A percentile compares a stretch with the other conserved stretches of the same genome.
Conservation (phyloP, 768 basidiomycete species). For the Lentinula sp. region DNA sequence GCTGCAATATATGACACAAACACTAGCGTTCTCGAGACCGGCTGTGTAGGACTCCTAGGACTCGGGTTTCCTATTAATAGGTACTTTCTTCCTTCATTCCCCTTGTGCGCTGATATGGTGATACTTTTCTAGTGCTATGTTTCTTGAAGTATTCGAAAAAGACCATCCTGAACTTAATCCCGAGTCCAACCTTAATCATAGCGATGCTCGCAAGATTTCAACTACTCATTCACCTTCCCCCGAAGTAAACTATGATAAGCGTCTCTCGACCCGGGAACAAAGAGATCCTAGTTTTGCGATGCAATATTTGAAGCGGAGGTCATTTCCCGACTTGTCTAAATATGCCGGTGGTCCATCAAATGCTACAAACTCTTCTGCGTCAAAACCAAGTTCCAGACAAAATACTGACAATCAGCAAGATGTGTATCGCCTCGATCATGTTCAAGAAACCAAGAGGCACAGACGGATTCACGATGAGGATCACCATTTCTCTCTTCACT, state of each 20-base stretch:
- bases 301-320: conserved; percentile 14
- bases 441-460: no score
- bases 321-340: conserved; percentile 23
- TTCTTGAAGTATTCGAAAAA: background rate
- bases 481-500: no score
- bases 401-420: no score
- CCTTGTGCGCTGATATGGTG: background rate
- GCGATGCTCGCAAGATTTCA: background rate
- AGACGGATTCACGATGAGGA: no score
- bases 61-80: conserved; percentile 72
- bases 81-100: conserved; percentile 21
- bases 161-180: background rate
- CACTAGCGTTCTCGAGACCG: conserved; percentile 50
- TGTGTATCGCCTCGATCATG: no score
- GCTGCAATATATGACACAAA: conserved; percentile 67
- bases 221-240: background rate
- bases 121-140: background rate
- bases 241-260: background rate
- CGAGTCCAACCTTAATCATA: background rate
- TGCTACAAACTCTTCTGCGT: background rate
- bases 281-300: background rate
- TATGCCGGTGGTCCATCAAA: background rate
- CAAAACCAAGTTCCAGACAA: no score
- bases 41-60: conserved; percentile 64
- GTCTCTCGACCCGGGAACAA: background rate